Evolutionary conservation across 116 monocot species (phyloP), one percentile per base, ranked within the genome.

Genomic region (Phalaenopsis hybrid): DNA sequence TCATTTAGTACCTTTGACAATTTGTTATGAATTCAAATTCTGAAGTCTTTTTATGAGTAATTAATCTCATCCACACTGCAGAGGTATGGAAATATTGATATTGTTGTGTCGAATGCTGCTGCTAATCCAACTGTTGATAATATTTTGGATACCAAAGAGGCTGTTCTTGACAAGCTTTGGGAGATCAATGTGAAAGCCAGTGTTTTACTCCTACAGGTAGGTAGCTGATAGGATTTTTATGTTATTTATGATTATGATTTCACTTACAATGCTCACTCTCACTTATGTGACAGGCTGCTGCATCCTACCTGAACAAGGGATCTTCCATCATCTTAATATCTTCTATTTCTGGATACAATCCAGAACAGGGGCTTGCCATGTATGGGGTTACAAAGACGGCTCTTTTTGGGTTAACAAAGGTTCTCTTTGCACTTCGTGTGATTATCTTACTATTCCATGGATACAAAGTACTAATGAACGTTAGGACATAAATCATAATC

Each of bases 301-400:
- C 87, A 43, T 74, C 91, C 12, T 78, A 90, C 78, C 80, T 96
- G 83, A 81, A 84, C 0, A 92, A 96, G 48, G 96, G 92, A 31
- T 96, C 94, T 67, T 89, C 94, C 10, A 86, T 96, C 51, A 92
- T 96, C 65, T 79, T 96, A 46, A 86, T 96, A 70, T 92, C 94
- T 72, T 96, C 96, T 11, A 90, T 96, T 86, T 81, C 58, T 33
- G 96, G 94, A 9, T 96, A 94, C 80, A 78, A 83, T 81, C 91
- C 91, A 59, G 52, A 79, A 67, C 46, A 78, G 78, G 77, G 89
- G 51, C 74, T 96, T 84, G 88, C 91, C 44, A 92, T 96, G 96
- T 96, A 96, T 87, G 94, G 89, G 43, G 96, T 96, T 51, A 96
- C 96, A 15, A 96, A 96, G 84, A 96, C 94, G 25, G 90, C 94